These are phyloP conservation scores for Aspergillus ustus DNA, from an alignment of 2,329 filamentous ascomycete genomes.

Conservation along the genomic window DNA sequence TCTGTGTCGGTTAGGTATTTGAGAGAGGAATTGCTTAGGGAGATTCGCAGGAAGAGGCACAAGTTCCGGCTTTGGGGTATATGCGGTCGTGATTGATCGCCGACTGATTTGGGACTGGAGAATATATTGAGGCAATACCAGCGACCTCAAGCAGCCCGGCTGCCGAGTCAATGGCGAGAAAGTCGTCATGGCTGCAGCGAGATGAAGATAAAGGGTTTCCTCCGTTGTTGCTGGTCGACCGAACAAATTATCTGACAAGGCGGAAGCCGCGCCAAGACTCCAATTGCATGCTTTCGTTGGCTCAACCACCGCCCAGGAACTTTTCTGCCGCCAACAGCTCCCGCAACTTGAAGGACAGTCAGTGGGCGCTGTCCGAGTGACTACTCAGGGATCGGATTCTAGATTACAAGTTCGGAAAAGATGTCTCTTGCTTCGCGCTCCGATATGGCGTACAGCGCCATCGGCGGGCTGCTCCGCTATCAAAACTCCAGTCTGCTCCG, in stretches of 20 bases:
- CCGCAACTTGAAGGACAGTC: background rate
- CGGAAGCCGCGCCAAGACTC: slow-evolving; percentile 38
- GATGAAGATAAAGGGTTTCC: slow-evolving; percentile 15
- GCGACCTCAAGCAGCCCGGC: slow-evolving; percentile 70
- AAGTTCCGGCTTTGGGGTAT: slow-evolving; percentile 48
- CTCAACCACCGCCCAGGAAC: slow-evolving; percentile 26
- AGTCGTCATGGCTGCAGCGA: slow-evolving; percentile 63
- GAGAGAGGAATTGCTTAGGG: slow-evolving; percentile 47
- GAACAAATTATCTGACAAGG: slow-evolving; percentile 32
- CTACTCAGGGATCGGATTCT: background rate
- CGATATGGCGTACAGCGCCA: slow-evolving; percentile 45
- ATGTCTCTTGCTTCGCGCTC: background rate
- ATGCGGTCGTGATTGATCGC: slow-evolving; percentile 57
- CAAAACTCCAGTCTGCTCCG: slow-evolving; percentile 38
- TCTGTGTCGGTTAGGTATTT: slow-evolving; percentile 45
- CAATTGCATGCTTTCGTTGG: slow-evolving; percentile 29
- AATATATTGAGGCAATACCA: slow-evolving; percentile 58
- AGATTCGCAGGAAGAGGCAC: slow-evolving; percentile 47
- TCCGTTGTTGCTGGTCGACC: slow-evolving; percentile 19
- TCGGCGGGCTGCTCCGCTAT: slow-evolving; percentile 45
- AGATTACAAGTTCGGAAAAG: background rate
- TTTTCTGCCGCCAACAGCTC: slow-evolving; percentile 32
- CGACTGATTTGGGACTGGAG: slow-evolving; percentile 54
- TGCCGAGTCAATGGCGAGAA: slow-evolving; percentile 65
- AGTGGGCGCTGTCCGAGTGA: background rate